Evolutionary conservation across 148 eudicot species (phyloP), one percentile per base, ranked within the genome.

Genomic region (Gaultheria prostrata): DNA sequence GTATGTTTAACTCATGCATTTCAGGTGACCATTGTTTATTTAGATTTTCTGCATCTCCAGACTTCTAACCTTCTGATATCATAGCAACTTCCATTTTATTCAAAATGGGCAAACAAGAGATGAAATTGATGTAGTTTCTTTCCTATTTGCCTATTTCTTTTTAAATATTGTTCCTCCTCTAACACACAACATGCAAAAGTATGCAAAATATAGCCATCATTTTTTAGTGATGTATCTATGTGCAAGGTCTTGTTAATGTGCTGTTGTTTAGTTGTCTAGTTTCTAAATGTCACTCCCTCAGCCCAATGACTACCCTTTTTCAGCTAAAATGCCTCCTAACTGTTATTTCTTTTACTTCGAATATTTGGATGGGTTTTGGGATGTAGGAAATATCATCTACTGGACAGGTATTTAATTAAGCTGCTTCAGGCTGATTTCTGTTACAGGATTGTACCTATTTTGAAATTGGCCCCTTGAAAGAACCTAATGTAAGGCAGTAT

Each of bases 291-390:
- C 32, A 21, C 71, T 63, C 39, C 71, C 71, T 63, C 56, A 43
- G 54, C 74, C 71, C 59, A 43, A n/a, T 80, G 72, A 50, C 21
- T 57, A 14, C 67, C 21, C 45, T 39, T 63, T 63, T 59, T 14
- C 39, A 21, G n/a, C 54, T 43, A 45, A 80, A 39, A 24, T 63
- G 72, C 56, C n/a, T 32, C 45, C 80, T 54, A 54, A 51, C 0
- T 30, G 32, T 32, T 8, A 3, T 1, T 78, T 17, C 54, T 53
- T 21, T 76, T 53, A 8, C 35, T 76, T 76, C 28, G 4, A 78
- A 32, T 76, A 32, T 54, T 78, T 78, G 67, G 80, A n/a, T 77
- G 43, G 43, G 43, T 77, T 76, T 77, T 30, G 80, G 63, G 18
- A 51, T 51, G 21, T 48, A 48, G 33, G 56, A 76, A 76, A 10